Evolutionary conservation across 176 grass and related monocot genomes (phyloP).

Genomic region (Puccinellia tenuiflora): DNA sequence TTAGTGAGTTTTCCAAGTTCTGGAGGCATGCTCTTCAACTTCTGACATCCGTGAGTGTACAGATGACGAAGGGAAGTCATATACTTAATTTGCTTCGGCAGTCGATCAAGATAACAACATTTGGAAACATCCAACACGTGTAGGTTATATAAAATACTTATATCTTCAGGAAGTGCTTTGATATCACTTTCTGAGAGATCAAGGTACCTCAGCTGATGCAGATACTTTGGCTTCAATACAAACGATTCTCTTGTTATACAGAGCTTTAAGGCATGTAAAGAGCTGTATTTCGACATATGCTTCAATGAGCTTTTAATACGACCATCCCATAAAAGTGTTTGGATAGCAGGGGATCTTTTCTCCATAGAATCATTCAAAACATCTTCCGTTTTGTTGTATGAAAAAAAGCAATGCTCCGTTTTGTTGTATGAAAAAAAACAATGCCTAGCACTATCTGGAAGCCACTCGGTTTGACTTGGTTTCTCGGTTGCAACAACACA

Average conservation of each 20-base stretch:
- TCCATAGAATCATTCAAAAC: neutral
- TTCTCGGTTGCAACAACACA: neutral
- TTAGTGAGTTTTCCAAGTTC: neutral
- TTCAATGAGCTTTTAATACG: accelerated
- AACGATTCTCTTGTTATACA: accelerated
- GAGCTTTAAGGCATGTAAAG: neutral
- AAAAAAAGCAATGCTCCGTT: neutral
- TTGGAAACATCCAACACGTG: neutral
- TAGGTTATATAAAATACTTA: neutral
- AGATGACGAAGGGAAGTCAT: neutral
- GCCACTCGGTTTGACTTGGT: neutral
- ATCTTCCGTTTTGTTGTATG: neutral
- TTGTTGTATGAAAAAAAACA: neutral
- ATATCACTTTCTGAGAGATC: neutral
- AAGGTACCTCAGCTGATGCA: neutral
- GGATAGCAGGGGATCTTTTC: neutral
- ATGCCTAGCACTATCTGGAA: neutral
- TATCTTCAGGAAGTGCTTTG: neutral
- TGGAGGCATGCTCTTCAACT: neutral
- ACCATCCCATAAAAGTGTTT: neutral
- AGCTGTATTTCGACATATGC: neutral
- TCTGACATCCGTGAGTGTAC: accelerated
- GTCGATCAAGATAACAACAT: accelerated
- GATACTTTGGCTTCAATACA: neutral
- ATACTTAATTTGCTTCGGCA: neutral